These are phyloP conservation scores for Coriaria nepalensis DNA, from an alignment of 306 rosid genomes.

Conservation along the genomic window DNA sequence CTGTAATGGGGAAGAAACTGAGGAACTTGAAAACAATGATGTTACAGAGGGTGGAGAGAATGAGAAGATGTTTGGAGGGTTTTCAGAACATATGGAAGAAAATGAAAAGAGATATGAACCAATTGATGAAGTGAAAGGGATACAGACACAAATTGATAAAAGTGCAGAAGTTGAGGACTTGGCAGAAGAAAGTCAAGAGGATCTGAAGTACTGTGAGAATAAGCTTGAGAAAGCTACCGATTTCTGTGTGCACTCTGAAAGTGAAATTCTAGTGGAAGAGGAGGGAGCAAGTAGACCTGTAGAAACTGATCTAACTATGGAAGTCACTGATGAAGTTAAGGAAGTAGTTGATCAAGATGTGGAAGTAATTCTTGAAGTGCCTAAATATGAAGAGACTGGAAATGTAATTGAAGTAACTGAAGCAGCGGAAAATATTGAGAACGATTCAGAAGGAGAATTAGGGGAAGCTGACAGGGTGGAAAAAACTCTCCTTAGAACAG, in stretches of 20 bases:
- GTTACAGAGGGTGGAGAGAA: slow-evolving; percentile 22
- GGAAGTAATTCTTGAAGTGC: slow-evolving; percentile 18
- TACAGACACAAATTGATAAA: slow-evolving; percentile 10
- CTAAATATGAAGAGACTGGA: slow-evolving; percentile 21
- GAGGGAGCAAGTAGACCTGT: slow-evolving; percentile 16
- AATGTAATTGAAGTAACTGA: slow-evolving; percentile 15
- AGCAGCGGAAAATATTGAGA: slow-evolving; percentile 19
- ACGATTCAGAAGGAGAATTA: slow-evolving; percentile 17
- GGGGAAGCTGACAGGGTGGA: slow-evolving; percentile 21
- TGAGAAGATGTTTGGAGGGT: slow-evolving; percentile 28
- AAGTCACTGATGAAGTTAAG: neutral
- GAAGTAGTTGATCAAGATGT: slow-evolving; percentile 8
- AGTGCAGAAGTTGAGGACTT: slow-evolving; percentile 17
- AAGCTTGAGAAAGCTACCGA: slow-evolving; percentile 21
- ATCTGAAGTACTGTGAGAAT: slow-evolving; percentile 20
- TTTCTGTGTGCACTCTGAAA: slow-evolving; percentile 25
- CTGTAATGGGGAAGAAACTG: slow-evolving; percentile 23
- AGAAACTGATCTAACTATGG: slow-evolving; percentile 10
- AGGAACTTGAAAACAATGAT: slow-evolving; percentile 15
- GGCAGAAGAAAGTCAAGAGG: slow-evolving; percentile 17
- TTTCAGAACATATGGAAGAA: slow-evolving; percentile 23
- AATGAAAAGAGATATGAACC: slow-evolving; percentile 17
- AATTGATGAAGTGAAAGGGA: slow-evolving; percentile 12
- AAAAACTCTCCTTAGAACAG: slow-evolving; percentile 24
- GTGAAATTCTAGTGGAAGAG: slow-evolving; percentile 19